Conservation (phyloP, 2,329 filamentous ascomycete species). For the Periconia sp. region DNA sequence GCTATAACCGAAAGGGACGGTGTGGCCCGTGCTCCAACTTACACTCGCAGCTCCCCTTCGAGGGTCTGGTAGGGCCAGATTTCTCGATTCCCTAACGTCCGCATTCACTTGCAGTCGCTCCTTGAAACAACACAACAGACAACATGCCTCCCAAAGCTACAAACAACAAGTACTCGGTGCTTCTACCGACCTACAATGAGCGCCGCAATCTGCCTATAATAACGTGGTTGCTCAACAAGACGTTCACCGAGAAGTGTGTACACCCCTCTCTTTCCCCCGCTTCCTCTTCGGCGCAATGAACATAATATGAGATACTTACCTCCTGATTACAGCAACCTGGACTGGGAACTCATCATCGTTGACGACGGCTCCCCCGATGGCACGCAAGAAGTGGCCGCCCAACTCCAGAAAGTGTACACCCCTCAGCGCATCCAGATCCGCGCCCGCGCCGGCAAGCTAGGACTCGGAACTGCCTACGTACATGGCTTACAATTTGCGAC, state of each 20-base stretch:
- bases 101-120: slow-evolving; percentile 31
- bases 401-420: slow-evolving; percentile 84
- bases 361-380: slow-evolving; percentile 97
- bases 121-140: slow-evolving; percentile 20
- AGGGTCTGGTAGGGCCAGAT: slow-evolving; percentile 3
- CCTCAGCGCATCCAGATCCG: slow-evolving; percentile 77
- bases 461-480: slow-evolving; percentile 95
- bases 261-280: slow-evolving; percentile 1
- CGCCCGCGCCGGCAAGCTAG: slow-evolving; percentile 89
- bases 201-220: slow-evolving; percentile 95
- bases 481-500: slow-evolving; percentile 88
- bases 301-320: slow-evolving; percentile 9
- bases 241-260: slow-evolving; percentile 81
- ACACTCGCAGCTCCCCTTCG: background rate
- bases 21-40: slow-evolving; percentile 9
- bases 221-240: slow-evolving; percentile 88
- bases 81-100: slow-evolving; percentile 12
- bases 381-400: slow-evolving; percentile 85
- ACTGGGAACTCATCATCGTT: slow-evolving; percentile 97
- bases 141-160: slow-evolving; percentile 41
- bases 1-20: slow-evolving; percentile 10
- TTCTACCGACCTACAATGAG: slow-evolving; percentile 98
- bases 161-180: slow-evolving; percentile 89
- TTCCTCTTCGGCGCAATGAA: background rate
- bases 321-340: slow-evolving; percentile 67